These are phyloP conservation scores for Ambrosiella cleistominuta DNA, from an alignment of 2,329 filamentous ascomycete species.

Conservation along the genomic window DNA sequence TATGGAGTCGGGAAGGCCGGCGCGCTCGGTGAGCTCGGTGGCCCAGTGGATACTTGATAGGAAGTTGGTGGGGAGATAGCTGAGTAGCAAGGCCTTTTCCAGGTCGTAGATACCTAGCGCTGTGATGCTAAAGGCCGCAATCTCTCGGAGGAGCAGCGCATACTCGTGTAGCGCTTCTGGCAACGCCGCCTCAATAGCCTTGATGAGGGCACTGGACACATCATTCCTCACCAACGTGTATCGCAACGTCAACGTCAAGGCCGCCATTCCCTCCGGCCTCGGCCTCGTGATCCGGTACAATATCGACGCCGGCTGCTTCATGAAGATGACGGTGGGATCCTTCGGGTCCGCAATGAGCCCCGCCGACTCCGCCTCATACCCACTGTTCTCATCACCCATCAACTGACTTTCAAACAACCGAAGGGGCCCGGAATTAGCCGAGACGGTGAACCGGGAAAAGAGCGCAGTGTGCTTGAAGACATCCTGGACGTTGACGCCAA, in stretches of 20 bases:
- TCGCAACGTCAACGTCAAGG: constrained; percentile 50
- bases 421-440: constrained; percentile 37
- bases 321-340: constrained; percentile 44
- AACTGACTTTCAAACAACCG: neutral
- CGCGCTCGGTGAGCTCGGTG: constrained; percentile 1
- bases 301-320: constrained; percentile 63
- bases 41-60: constrained; percentile 13
- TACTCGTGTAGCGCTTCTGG: constrained; percentile 26
- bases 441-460: constrained; percentile 82
- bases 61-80: constrained; percentile 17
- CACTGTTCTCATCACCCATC: constrained; percentile 12
- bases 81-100: constrained; percentile 37
- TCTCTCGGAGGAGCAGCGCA: constrained; percentile 27
- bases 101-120: constrained; percentile 32
- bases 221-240: constrained; percentile 67
- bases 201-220: constrained; percentile 34
- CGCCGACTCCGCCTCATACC: constrained; percentile 48
- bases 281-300: constrained; percentile 58
- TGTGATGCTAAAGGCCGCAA: constrained; percentile 28
- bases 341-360: constrained; percentile 10
- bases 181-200: constrained; percentile 26
- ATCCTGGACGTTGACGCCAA: constrained; percentile 94
- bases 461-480: constrained; percentile 71
- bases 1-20: neutral
- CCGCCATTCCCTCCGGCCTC: constrained; percentile 17